These are phyloP conservation scores for Leptoxyphium fumago DNA, from an alignment of 2,329 filamentous ascomycete genomes.

Conservation along the genomic window DNA sequence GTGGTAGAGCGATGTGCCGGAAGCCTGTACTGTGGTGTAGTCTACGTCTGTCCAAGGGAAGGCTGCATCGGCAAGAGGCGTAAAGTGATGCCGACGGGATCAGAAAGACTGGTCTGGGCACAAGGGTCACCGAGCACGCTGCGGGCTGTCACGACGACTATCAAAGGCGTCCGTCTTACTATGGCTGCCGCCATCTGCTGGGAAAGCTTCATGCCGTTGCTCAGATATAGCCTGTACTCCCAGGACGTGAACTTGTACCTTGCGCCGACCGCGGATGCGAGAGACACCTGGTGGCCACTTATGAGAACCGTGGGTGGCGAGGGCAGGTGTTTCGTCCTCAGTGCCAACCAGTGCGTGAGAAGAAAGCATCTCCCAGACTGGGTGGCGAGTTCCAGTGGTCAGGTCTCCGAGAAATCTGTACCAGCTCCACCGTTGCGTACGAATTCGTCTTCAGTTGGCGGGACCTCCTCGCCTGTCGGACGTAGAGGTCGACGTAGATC, in stretches of 20 bases:
- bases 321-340: constrained; percentile 72
- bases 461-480: constrained; percentile 5
- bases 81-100: constrained; percentile 85
- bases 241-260: constrained; percentile 90
- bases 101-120: constrained; percentile 76
- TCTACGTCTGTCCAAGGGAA: constrained; percentile 63
- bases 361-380: constrained; percentile 42
- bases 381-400: constrained; percentile 27
- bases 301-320: constrained; percentile 72
- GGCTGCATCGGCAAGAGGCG: constrained; percentile 72
- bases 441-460: constrained; percentile 1
- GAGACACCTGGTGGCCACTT: constrained; percentile 69
- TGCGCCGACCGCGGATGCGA: constrained; percentile 73
- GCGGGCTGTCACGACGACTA: constrained; percentile 61
- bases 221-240: constrained; percentile 68
- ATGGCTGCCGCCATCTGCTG: constrained; percentile 84
- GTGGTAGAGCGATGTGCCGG: constrained; percentile 68
- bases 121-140: constrained; percentile 70
- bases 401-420: neutral
- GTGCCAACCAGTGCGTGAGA: constrained; percentile 67
- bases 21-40: constrained; percentile 66
- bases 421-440: neutral
- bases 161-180: constrained; percentile 65
- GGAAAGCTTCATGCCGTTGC: constrained; percentile 91
- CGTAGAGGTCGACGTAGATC: constrained; percentile 21